phyloP scores from a whole-genome alignment of 2,329 filamentous ascomycete species.

The Nemania sp. region DNA sequence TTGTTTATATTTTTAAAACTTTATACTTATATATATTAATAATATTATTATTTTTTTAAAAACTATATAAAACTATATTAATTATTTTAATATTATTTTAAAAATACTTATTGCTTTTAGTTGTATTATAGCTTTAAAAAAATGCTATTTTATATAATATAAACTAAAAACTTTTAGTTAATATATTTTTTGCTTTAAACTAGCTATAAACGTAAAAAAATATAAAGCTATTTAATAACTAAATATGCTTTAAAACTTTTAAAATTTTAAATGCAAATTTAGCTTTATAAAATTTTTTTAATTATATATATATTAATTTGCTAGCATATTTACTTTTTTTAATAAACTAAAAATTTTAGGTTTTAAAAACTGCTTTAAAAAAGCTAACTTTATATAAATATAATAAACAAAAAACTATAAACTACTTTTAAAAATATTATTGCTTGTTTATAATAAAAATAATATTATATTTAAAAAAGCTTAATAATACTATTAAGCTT shows the following conservation, averaged over 20 bases:
- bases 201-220: conserved; percentile 1
- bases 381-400: not conserved
- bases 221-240: conserved; percentile 1
- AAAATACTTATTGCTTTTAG: not conserved
- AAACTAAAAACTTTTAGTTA: not conserved
- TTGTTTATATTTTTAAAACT: not conserved
- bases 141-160: conserved; percentile 1
- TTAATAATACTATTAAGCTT: not conserved
- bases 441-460: not conserved
- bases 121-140: not conserved
- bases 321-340: not conserved
- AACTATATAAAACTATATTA: not conserved
- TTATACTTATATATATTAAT: conserved; percentile 1
- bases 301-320: conserved; percentile 8
- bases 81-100: conserved; percentile 4
- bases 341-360: conserved; percentile 5
- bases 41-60: conserved; percentile 7
- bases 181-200: not conserved
- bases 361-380: conserved; percentile 17
- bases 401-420: conserved; percentile 3
- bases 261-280: not conserved
- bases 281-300: not conserved
- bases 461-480: conserved; percentile 1
- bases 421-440: not conserved
- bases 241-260: not conserved